Conservation (phyloP, 192 early-diverging fungal species). For the Backusella luteola region DNA sequence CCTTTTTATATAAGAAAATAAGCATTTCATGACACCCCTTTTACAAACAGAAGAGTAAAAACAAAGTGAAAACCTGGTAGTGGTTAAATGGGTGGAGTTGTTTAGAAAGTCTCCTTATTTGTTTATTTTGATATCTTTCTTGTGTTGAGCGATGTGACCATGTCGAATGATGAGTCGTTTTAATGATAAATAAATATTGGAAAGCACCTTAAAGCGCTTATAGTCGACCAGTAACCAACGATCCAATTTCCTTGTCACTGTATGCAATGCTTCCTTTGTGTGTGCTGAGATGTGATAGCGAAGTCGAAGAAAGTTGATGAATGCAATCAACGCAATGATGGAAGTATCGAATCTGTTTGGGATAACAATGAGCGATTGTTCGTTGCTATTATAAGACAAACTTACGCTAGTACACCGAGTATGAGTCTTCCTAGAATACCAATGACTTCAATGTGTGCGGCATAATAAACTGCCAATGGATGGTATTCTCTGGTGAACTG, state of each 20-base stretch:
- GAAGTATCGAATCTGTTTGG: constrained; percentile 34
- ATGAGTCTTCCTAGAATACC: constrained; percentile 62
- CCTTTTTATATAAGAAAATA: neutral
- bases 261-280: constrained; percentile 38
- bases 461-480: constrained; percentile 52
- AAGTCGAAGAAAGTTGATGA: constrained; percentile 68
- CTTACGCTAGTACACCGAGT: constrained; percentile 46
- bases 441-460: constrained; percentile 68
- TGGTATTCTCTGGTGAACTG: constrained; percentile 57
- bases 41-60: neutral
- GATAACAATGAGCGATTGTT: too few relatives aligned
- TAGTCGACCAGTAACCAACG: constrained; percentile 9
- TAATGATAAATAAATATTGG: constrained; percentile 1
- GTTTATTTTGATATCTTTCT: neutral
- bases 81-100: neutral
- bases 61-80: neutral
- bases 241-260: constrained; percentile 40
- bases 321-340: constrained; percentile 47
- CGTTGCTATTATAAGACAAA: too few relatives aligned
- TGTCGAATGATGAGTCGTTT: neutral
- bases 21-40: neutral
- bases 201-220: neutral
- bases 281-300: constrained; percentile 60
- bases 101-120: neutral
- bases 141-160: neutral